A percentile compares a stretch with the other conserved stretches of the same genome.
These are phyloP conservation scores for Oryza coarctata DNA, from an alignment of 176 grass and related monocot genomes.

Conservation along the genomic window DNA sequence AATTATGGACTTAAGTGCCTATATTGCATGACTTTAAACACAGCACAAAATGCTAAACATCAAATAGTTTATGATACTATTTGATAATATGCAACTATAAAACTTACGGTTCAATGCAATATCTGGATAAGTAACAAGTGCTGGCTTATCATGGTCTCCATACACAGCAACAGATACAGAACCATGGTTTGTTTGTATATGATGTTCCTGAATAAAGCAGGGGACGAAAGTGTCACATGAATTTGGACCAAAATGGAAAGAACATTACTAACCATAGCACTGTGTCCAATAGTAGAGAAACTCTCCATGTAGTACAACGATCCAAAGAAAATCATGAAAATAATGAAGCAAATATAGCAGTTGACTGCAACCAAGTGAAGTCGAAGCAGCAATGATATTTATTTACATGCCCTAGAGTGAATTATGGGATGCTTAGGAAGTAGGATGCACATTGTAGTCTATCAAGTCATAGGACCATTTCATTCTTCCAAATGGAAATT, in stretches of 20 bases:
- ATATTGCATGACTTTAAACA: not conserved
- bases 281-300: not conserved
- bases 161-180: constrained; percentile 79
- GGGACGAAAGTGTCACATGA: not conserved
- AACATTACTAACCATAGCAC: not conserved
- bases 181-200: constrained; percentile 89
- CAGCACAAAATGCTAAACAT: not conserved
- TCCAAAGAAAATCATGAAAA: constrained; percentile 12
- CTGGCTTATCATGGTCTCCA: constrained; percentile 78
- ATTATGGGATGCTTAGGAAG: constrained; percentile 7
- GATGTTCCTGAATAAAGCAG: constrained; percentile 71
- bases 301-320: not conserved
- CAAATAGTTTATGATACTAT: not conserved
- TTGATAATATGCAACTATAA: not conserved
- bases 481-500: constrained; percentile 2
- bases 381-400: not conserved
- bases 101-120: constrained; percentile 77
- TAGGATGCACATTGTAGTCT: not conserved
- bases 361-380: not conserved
- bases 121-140: constrained; percentile 87
- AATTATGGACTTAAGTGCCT: constrained; percentile 31
- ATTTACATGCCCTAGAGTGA: not conserved
- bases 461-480: not conserved
- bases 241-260: not conserved
- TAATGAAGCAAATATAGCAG: not conserved